Evolutionary conservation across 139 green algal genomes (phyloP), one percentile per base, ranked within the genome.

Genomic region (Ulvella scutata): DNA sequence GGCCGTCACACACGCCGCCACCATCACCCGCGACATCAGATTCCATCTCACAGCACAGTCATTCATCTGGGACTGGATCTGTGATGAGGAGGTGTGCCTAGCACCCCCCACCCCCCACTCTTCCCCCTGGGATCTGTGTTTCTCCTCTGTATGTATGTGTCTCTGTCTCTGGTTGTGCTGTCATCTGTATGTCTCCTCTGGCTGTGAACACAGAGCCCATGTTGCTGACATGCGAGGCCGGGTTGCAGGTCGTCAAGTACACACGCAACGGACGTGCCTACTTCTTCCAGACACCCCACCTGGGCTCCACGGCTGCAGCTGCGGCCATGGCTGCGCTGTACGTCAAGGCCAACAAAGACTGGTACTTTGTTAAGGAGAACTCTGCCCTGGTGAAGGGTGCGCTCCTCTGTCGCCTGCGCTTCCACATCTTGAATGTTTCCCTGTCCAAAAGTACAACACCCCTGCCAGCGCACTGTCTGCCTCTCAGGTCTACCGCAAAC

Each of bases 21-120:
- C 13, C 51, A 67, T 67, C 51, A 67, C 51, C n/a, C 13, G 33
- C 0, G 51, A 67, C 9, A 26, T 67, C n/a, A 9, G 13, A 6
- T 67, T 36, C 51, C 51, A 67, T 26, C 51, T 67, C 51, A 26
- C 51, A n/a, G 51, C 51, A 26, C 51, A 67, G 51, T 67, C 51
- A n/a, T 67, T 67, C 51, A 67, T 67, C 51, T 67, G 51, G 51
- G 51, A 67, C 51, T 67, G 51, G 51, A 67, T 67, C 51, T 67
- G 51, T 26, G 33, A 67, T 23, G 17, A 10, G 0, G 51, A 67
- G 51, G n/a, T n/a, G n/a, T n/a, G n/a, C n/a, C n/a, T n/a, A n/a
- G n/a, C n/a, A n/a, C n/a, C n/a, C n/a, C n/a, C n/a, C n/a, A n/a
- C n/a, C n/a, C n/a, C n/a, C n/a, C n/a, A n/a, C n/a, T n/a, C n/a